A percentile compares a stretch with the other conserved stretches of the same genome.
These are phyloP conservation scores for Aspergillus candidus DNA, from an alignment of 2,329 filamentous ascomycete genomes.

Conservation along the genomic window DNA sequence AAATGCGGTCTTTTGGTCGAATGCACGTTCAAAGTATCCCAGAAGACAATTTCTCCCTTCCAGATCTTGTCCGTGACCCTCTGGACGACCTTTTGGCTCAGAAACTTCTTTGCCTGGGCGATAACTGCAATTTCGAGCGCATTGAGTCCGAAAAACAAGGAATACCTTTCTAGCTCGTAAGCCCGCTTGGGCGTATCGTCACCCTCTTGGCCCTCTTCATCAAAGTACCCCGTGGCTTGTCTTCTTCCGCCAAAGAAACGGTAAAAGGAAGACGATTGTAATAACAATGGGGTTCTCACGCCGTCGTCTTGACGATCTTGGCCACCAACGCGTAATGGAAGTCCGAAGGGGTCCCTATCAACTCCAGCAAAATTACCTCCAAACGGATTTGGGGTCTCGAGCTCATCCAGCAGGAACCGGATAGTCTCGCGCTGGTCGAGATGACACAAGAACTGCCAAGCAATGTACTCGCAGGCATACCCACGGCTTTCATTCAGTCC, in stretches of 20 bases:
- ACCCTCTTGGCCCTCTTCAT: slow-evolving; percentile 44
- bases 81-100: slow-evolving; percentile 73
- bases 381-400: slow-evolving; percentile 27
- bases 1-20: slow-evolving; percentile 69
- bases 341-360: slow-evolving; percentile 17
- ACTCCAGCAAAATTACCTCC: slow-evolving; percentile 14
- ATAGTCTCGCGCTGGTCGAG: slow-evolving; percentile 53
- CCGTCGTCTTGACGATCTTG: slow-evolving; percentile 9
- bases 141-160: slow-evolving; percentile 71
- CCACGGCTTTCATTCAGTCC: slow-evolving; percentile 53
- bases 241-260: slow-evolving; percentile 33
- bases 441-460: slow-evolving; percentile 56
- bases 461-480: slow-evolving; percentile 55
- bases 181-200: slow-evolving; percentile 39
- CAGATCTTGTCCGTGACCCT: slow-evolving; percentile 79
- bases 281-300: slow-evolving; percentile 28
- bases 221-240: slow-evolving; percentile 24
- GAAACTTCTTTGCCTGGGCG: slow-evolving; percentile 74
- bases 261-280: slow-evolving; percentile 17
- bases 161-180: slow-evolving; percentile 56
- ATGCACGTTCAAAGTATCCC: slow-evolving; percentile 68
- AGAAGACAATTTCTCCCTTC: slow-evolving; percentile 82
- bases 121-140: slow-evolving; percentile 81
- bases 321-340: slow-evolving; percentile 6
- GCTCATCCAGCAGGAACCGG: slow-evolving; percentile 51